Evolutionary conservation across 768 basidiomycete genomes (phyloP), one percentile per base, ranked within the genome.

Genomic region (Solioccasus polychromus): DNA sequence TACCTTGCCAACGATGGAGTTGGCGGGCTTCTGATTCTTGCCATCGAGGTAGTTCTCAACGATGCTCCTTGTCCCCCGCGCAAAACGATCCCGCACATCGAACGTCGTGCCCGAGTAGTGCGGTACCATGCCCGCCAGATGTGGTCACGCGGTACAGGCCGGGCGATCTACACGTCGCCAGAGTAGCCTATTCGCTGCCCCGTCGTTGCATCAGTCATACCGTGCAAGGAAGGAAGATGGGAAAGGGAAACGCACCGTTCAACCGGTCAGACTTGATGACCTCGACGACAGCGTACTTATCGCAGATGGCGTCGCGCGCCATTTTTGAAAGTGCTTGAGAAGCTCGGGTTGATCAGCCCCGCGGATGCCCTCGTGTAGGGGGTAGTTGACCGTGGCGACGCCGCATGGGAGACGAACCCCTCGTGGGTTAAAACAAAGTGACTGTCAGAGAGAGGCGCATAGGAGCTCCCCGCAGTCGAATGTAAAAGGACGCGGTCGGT

Each of bases 321-420:
- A 90, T 92, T 87, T 85, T 78, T 95, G 95, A 78, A 94, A 86
- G 70, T 89, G 86, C 65, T 78, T 77, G 55, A 94, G 73, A 31
- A 91, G 81, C 30, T 92, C 88, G 30, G 78, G 74, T 71, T 92
- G 88, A 60, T 92, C 75, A 36, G 93, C 78, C 19, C 85, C 86
- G 34, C 73, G 73, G 31, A 91, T 92, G 22, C 82, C 82, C 62
- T 92, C 90, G 72, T 93, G 90, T 24, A 94, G 75, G 29, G 89
- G 89, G 66, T 82, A 85, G 73, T 92, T 92, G 66, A 93, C 79
- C n/a, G 88, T 88, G 46, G 92, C 73, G 48, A 91, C 79, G 54
- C 88, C 87, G 58, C 86, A 90, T 83, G 59, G 20, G 63, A 61
- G 42, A 66, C 79, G 43, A 80, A 75, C 1, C 75, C 68, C 70